Percentiles rank a stretch among this genome's conserved stretches.
Evolutionary conservation across 345 rosid genomes (phyloP).

Genomic region (Sonneratia caseolaris): DNA sequence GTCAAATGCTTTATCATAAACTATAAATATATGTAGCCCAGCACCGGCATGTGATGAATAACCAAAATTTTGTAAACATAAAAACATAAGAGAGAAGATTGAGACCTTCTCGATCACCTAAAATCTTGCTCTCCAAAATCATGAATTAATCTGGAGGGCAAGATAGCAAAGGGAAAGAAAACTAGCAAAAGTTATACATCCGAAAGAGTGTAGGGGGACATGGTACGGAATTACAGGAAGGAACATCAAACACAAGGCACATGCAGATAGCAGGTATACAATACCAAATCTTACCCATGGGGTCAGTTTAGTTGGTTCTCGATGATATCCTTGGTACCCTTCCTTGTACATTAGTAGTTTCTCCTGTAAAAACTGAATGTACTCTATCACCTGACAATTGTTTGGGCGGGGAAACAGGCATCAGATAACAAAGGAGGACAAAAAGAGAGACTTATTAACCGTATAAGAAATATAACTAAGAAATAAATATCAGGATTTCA

Average conservation of each 20-base stretch:
- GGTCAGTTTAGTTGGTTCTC: constrained; percentile 44
- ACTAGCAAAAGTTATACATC: not conserved
- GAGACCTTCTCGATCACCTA: not conserved
- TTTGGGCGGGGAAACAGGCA: not conserved
- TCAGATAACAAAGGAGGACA: not conserved
- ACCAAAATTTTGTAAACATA: no score
- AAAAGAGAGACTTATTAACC: not conserved
- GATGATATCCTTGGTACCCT: constrained; percentile 48
- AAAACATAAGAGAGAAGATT: no score
- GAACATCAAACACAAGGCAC: not conserved
- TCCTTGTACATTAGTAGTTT: constrained; percentile 61
- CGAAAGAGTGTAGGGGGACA: not conserved
- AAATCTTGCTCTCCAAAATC: not conserved
- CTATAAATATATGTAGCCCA: not conserved
- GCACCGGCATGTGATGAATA: not conserved
- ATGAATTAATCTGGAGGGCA: not conserved
- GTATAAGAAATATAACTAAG: not conserved
- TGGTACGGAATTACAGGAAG: not conserved
- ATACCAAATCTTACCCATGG: constrained; percentile 49
- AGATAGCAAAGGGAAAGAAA: not conserved
- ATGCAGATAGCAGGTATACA: constrained; percentile 1
- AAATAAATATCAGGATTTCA: not conserved
- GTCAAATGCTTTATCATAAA: not conserved
- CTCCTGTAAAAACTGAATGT: constrained; percentile 66
- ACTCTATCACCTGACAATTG: constrained; percentile 56